Evolutionary conservation across 2,329 filamentous ascomycete genomes (phyloP), one percentile per base, ranked within the genome.

Genomic region (Scopulariopsis brevicaulis): DNA sequence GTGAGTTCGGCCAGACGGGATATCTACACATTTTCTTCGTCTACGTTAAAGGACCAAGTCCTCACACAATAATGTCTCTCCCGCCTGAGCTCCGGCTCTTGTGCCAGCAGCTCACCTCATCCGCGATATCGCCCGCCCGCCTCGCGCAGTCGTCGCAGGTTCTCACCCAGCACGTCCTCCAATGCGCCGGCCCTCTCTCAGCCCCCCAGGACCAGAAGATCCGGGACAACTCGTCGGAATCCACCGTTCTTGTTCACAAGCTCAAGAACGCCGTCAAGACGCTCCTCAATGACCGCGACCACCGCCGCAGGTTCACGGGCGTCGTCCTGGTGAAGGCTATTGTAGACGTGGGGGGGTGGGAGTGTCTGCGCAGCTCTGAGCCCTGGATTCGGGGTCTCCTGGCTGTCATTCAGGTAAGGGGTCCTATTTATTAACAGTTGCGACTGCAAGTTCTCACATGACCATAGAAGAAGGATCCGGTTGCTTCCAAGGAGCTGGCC

Each of bases 331-430:
- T 91, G 70, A 96, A 96, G 73, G 82, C 88, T 4, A 77, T 86
- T 4, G 76, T 96, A 51, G 92, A 96, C 65, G 83, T 87, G 48
- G 91, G 91, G 25, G 90, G 90, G 53, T 90, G 88, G 84, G 90
- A 95, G 66, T 83, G 87, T 59, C 77, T 96, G 60, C 84, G 85
- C 62, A 84, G 83, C 57, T 83, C 82, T 37, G 84, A 85, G 64
- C 77, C 84, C 2, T 96, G 93, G 89, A 85, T 94, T 61, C 78
- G 82, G 63, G 85, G 83, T n/a, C 73, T 96, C 35, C 71, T 96
- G 56, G 80, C 81, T 1, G 81, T 96, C 57, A 70, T 96, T 43
- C 84, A 85, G 70, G 87, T 89, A 72, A n/a, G 60, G 52, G 62
- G 71, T 61, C 4, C 24, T 43, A 22, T 28, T 22, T 18, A 18